Evolutionary conservation across 495 filamentous ascomycete genomes (phyloP).

Genomic region (Hypoxylon trugodes): DNA sequence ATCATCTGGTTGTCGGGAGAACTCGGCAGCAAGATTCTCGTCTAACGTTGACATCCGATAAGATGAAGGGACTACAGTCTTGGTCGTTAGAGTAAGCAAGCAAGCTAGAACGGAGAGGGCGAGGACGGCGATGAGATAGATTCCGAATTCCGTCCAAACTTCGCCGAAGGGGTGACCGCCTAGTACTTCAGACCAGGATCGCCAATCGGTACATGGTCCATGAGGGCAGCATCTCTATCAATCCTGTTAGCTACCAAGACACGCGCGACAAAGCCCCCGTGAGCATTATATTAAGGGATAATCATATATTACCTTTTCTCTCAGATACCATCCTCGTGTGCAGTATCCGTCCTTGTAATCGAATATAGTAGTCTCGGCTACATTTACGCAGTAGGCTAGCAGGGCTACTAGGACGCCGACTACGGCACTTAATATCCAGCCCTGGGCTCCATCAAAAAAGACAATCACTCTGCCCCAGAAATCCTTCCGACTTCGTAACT

Average conservation of each 20-base stretch:
- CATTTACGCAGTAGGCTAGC: constrained; percentile 88
- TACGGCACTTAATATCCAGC: constrained; percentile 92
- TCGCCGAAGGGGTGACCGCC: constrained; percentile 60
- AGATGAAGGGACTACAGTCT: constrained; percentile 88
- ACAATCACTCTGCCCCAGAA: constrained; percentile 79
- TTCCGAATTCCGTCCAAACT: constrained; percentile 73
- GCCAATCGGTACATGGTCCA: constrained; percentile 74
- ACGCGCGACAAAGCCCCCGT: background rate
- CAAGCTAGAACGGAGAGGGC: constrained; percentile 79
- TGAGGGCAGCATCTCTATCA: constrained; percentile 74
- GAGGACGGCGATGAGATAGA: constrained; percentile 77
- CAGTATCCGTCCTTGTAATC: constrained; percentile 94
- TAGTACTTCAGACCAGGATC: constrained; percentile 76
- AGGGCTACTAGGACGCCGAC: constrained; percentile 88
- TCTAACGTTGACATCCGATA: constrained; percentile 87
- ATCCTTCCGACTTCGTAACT: constrained; percentile 81
- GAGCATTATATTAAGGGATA: background rate
- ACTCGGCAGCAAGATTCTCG: constrained; percentile 69
- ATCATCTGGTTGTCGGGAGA: constrained; percentile 46
- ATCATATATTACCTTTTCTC: constrained; percentile 62
- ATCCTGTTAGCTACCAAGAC: constrained; percentile 17
- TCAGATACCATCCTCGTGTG: constrained; percentile 71
- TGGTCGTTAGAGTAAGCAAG: constrained; percentile 82
- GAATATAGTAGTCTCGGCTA: constrained; percentile 83
- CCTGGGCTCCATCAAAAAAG: constrained; percentile 87